Percentiles rank a stretch among this genome's conserved stretches.
phyloP scores from a whole-genome alignment of 2,329 filamentous ascomycete species.

The Fusarium udum region DNA sequence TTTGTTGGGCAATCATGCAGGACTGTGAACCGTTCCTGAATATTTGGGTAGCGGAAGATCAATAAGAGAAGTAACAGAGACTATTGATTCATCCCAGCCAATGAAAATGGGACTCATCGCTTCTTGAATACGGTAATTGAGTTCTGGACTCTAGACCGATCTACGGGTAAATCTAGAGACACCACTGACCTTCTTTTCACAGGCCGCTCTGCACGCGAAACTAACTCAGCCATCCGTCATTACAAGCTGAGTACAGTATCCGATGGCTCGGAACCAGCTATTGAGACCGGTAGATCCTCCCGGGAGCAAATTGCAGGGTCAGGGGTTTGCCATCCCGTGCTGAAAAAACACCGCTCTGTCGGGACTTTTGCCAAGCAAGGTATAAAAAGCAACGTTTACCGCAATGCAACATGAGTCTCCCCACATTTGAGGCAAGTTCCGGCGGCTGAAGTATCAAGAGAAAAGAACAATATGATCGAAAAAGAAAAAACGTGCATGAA shows the following conservation, averaged over 20 bases:
- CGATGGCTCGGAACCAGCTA: not conserved
- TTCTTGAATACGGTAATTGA: not conserved
- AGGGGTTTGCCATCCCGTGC: not conserved
- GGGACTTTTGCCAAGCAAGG: not conserved
- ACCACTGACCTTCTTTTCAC: too few species aligned
- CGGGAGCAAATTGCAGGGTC: rapidly evolving
- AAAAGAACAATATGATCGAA: too few species aligned
- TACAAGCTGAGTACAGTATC: not conserved
- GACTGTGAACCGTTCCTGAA: rapidly evolving
- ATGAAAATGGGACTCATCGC: not conserved
- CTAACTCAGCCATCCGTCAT: too few species aligned
- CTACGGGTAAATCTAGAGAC: too few species aligned
- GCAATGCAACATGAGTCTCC: not conserved
- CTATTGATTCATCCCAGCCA: not conserved
- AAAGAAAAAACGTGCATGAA: not conserved
- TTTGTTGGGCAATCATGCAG: not conserved
- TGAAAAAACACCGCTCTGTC: too few species aligned
- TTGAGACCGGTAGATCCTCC: too few species aligned
- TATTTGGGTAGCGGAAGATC: not conserved
- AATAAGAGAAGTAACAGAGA: too few species aligned
- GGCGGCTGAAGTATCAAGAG: not conserved
- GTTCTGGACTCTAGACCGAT: too few species aligned
- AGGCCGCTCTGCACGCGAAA: rapidly evolving
- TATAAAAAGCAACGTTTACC: not conserved
- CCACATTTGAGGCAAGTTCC: too few species aligned